Evolutionary conservation across 202 grass and related monocot genomes (phyloP).

Genomic region (Tripidium arundinaceum): DNA sequence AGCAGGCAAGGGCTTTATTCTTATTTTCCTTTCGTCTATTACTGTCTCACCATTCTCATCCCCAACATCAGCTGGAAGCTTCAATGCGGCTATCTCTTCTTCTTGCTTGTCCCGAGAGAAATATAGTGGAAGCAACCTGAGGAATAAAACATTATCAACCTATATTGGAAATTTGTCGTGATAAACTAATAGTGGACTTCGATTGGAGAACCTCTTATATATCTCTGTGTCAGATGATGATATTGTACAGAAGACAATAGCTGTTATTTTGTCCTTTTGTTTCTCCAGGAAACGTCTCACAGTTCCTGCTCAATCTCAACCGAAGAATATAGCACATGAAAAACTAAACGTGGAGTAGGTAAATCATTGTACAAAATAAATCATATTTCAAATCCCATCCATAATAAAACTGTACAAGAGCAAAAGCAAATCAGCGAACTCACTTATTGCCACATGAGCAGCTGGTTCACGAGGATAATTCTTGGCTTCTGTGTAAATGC

Average conservation of each 20-base stretch:
- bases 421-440: constrained; percentile 29
- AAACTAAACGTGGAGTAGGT: neutral
- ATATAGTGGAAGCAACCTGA: constrained; percentile 92
- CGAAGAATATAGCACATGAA: constrained; percentile 22
- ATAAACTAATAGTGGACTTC: constrained; percentile 17
- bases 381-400: neutral
- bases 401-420: neutral
- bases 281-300: constrained; percentile 91
- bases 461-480: constrained; percentile 93
- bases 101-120: constrained; percentile 93
- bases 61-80: constrained; percentile 94
- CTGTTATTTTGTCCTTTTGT: constrained; percentile 80
- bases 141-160: constrained; percentile 17
- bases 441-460: constrained; percentile 97
- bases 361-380: constrained; percentile 24
- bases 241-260: constrained; percentile 85
- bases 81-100: constrained; percentile 77
- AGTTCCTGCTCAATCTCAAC: constrained; percentile 58
- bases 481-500: constrained; percentile 95
- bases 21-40: constrained; percentile 97
- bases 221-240: constrained; percentile 88
- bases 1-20: constrained; percentile 88
- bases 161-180: constrained; percentile 20
- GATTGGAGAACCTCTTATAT: constrained; percentile 66
- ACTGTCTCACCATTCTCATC: constrained; percentile 98